These are phyloP conservation scores for Agrocybe pediades DNA, from an alignment of 768 basidiomycete species.

Conservation along the genomic window DNA sequence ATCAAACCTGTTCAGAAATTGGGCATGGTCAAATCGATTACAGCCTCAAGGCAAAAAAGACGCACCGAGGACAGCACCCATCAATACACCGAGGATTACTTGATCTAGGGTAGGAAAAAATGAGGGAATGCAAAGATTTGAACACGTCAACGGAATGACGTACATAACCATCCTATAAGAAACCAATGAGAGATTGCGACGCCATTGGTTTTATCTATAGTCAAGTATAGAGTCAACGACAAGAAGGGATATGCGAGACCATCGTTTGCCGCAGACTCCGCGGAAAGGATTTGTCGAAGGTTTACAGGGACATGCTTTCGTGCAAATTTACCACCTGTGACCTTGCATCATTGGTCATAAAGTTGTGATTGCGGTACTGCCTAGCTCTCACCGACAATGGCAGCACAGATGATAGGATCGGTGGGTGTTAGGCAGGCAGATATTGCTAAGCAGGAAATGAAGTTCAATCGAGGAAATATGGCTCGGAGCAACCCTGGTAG, in stretches of 20 bases:
- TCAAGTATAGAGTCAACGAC: slow-evolving; percentile 83
- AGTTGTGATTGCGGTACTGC: not conserved
- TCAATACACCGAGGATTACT: slow-evolving; percentile 70
- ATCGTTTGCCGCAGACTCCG: slow-evolving; percentile 94
- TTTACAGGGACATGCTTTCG: slow-evolving; percentile 69
- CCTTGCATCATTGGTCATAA: not conserved
- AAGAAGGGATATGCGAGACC: slow-evolving; percentile 95
- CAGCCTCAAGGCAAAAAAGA: not conserved
- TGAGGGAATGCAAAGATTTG: not conserved
- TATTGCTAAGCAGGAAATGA: slow-evolving; percentile 79
- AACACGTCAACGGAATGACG: slow-evolving; percentile 23
- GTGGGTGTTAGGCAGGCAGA: slow-evolving; percentile 93
- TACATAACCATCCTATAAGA: slow-evolving; percentile 81
- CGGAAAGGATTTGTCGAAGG: slow-evolving; percentile 78
- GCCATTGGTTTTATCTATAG: slow-evolving; percentile 60
- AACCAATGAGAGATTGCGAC: slow-evolving; percentile 85
- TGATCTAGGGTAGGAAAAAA: slow-evolving; percentile 54
- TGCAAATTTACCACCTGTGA: slow-evolving; percentile 69
- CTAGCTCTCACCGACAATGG: slow-evolving; percentile 60
- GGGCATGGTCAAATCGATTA: not conserved
- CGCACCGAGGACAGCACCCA: slow-evolving; percentile 62
- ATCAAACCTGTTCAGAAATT: slow-evolving; percentile 44
- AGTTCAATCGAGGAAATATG: slow-evolving; percentile 72
- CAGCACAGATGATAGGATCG: slow-evolving; percentile 91
- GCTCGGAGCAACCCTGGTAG: slow-evolving; percentile 59